A percentile compares a stretch with the other conserved stretches of the same genome.
Evolutionary conservation across 2,329 filamentous ascomycete genomes (phyloP).

Genomic region (Chaetoscypha palmicola): DNA sequence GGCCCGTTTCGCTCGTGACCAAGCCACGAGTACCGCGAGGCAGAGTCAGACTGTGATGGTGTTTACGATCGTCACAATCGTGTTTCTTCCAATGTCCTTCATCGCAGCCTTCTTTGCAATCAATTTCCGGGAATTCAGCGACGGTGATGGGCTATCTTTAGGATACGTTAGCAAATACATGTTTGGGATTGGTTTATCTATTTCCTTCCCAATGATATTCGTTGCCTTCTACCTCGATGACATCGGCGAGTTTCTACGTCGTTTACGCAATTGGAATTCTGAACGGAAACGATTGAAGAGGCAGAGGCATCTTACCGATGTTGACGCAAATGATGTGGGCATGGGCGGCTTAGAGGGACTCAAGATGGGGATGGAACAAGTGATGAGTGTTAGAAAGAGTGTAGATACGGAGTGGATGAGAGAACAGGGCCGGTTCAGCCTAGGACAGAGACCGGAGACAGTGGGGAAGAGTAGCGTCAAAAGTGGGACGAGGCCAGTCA

Average conservation of each 20-base stretch:
- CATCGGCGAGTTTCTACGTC: conserved; percentile 13
- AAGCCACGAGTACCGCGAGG: conserved; percentile 21
- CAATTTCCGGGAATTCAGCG: conserved; percentile 22
- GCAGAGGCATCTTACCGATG: background rate
- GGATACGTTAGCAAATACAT: conserved; percentile 24
- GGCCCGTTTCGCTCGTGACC: conserved; percentile 25
- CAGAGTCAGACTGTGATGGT: conserved; percentile 31
- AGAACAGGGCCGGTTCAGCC: conserved; percentile 15
- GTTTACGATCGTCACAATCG: conserved; percentile 31
- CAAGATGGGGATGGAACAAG: conserved; percentile 17
- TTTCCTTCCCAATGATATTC: conserved; percentile 22
- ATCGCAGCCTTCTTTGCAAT: conserved; percentile 26
- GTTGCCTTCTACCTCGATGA: conserved; percentile 23
- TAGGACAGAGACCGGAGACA: conserved; percentile 6
- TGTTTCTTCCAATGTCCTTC: conserved; percentile 28
- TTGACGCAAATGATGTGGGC: background rate
- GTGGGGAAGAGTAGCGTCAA: background rate
- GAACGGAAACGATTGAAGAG: background rate
- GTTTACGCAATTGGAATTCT: conserved; percentile 1
- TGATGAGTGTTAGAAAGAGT: conserved; percentile 20
- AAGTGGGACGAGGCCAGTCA: background rate
- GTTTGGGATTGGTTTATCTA: conserved; percentile 25
- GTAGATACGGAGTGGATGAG: conserved; percentile 21
- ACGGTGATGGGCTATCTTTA: conserved; percentile 12
- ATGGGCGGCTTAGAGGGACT: conserved; percentile 8